Percentiles rank a stretch among this genome's conserved stretches.
These are phyloP conservation scores for Rhodotorula sphaerocarpa DNA, from an alignment of 768 basidiomycete genomes.

Conservation along the genomic window DNA sequence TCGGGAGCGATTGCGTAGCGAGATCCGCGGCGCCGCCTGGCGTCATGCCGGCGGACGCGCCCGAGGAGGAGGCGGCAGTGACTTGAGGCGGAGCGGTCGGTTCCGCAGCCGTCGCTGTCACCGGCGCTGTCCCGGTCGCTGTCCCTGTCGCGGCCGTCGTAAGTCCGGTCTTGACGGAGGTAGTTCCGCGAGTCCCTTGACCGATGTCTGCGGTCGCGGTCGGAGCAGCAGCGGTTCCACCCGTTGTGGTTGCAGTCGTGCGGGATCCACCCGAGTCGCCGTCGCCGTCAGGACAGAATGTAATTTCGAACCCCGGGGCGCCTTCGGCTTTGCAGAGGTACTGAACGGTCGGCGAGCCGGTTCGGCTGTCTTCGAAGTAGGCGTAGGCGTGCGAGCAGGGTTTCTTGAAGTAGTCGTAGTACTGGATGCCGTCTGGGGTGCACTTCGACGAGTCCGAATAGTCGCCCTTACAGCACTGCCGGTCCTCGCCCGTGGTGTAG, in stretches of 20 bases:
- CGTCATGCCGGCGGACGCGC: not conserved
- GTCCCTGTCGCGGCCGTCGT: not conserved
- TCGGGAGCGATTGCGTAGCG: not conserved
- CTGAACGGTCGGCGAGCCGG: not conserved
- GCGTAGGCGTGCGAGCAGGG: constrained; percentile 1
- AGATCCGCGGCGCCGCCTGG: not conserved
- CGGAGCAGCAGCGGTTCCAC: no score
- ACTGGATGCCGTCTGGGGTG: constrained; percentile 12
- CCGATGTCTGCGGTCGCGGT: no score
- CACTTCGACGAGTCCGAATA: not conserved
- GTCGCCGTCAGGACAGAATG: constrained; percentile 23
- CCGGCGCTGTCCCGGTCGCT: not conserved
- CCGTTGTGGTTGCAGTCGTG: not conserved
- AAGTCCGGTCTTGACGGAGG: not conserved
- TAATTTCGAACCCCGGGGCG: constrained; percentile 13
- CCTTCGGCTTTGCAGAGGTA: not conserved
- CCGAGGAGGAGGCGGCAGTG: constrained; percentile 15
- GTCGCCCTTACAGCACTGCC: constrained; percentile 18
- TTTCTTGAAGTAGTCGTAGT: constrained; percentile 18
- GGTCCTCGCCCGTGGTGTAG: constrained; percentile 1
- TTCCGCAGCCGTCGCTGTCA: not conserved
- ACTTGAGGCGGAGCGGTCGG: not conserved
- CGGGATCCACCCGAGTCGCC: not conserved
- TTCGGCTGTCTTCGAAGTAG: constrained; percentile 4
- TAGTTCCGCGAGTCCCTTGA: no score